Evolutionary conservation across 352 stramenopile genomes (phyloP), one percentile per base, ranked within the genome.

Genomic region (Globisporangium middletonii): DNA sequence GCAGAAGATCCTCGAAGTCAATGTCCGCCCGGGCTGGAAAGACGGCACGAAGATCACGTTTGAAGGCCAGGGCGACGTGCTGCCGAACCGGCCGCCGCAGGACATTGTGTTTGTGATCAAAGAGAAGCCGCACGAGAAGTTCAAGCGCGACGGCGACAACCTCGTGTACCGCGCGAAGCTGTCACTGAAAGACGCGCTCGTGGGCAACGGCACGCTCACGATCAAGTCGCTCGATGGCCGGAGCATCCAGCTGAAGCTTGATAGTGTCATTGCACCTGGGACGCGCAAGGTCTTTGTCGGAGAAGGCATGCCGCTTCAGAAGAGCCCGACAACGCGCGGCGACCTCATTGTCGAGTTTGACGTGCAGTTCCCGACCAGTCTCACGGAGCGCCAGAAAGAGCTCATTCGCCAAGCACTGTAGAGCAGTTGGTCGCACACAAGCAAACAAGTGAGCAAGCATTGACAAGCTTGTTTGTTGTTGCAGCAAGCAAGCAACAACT

Each of bases 341-440:
- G 95, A 98, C 62, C 69, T 99, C 13, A 92, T 95, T 58, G 89
- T 99, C 43, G 97, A 97, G 50, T 98, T 98, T 69, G 89, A 98
- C 57, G 95, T 99, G 27, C 91, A 98, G 63, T 99, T 99, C 68
- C 97, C 97, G 4, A 83, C 89, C 19, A 76, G 75, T 5, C 79
- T 99, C n/a, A 89, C 72, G 0, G 69, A 90, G 41, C 60, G 57
- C 41, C 84, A 94, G 67, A 89, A 89, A 58, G 73, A 73, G 23
- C 63, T 90, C 41, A 59, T 94, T 9, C 84, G 79, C 13, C 78
- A 94, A 62, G 80, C 77, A 23, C 51, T 92, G 43, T 94, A 88
- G 30, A 35, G 30, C 8, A 78, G 30, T 27, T 53, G n/a, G 42
- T 15, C 26, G 16, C 19, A 8, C 5, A 41, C 15, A 6, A 51